Evolutionary conservation across 257 asterid genomes (phyloP), one percentile per base, ranked within the genome.

Genomic region (Handroanthus guayacan): DNA sequence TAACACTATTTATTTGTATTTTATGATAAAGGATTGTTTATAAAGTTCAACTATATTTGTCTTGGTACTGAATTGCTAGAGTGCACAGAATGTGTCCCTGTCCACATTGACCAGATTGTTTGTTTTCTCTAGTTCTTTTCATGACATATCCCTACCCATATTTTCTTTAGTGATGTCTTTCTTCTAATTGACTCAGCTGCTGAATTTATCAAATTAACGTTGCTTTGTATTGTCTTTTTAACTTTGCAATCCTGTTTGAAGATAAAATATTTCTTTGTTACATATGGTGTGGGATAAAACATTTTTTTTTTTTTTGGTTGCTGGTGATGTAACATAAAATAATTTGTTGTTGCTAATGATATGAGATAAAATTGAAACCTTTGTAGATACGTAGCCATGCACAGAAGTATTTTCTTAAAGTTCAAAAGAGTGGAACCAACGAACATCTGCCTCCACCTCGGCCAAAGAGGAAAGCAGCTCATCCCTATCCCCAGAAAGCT

Each of bases 361-460:
- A 34, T 72, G 62, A 34, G 60, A 39, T 38, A 10, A 50, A 9
- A 37, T 57, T 63, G n/a, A 25, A n/a, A 51, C 16, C 56, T 74
- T 65, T 84, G 87, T 87, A 94, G 98, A 94, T 94, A 74, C 98
- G 97, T 69, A 94, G 98, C 86, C 98, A 94, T 83, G 98, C 98
- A 17, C 98, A 94, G 70, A 94, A 94, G 81, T 94, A 92, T 83
- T 94, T 92, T 82, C 87, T 90, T 69, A 94, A 94, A 81, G 97
- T 86, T 58, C 97, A 94, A 78, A 94, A 92, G 85, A 90, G 96
- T 82, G 98, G 98, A 62, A 79, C 96, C 62, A 87, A 81, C 58
- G 97, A 92, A 79, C 98, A 89, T 88, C 90, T 94, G 77, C 97
- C 98, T 65, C 98, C 98, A 72, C 98, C 98, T 79, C 86, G 97